Percentiles rank a stretch among this genome's conserved stretches.
Conservation (phyloP, 202 grass and related monocot genomes). For the Carex arenaria region DNA sequence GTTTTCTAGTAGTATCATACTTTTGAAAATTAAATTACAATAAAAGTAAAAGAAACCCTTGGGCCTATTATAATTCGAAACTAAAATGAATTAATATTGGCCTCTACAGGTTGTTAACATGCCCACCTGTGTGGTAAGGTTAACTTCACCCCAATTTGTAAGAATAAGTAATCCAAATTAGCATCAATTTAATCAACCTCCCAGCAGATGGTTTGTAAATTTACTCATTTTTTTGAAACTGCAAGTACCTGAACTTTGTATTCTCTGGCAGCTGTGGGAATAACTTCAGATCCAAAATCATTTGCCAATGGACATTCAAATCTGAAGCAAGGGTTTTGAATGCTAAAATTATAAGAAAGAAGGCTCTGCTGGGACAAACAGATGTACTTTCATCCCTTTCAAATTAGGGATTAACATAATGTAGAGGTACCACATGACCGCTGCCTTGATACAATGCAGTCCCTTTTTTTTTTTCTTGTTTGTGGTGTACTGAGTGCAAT, state of each 20-base stretch:
- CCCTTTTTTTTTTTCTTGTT: background rate
- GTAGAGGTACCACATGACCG: background rate
- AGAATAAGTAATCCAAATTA: background rate
- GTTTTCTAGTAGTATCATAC: background rate
- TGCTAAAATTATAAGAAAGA: background rate
- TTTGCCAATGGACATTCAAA: constrained; percentile 51
- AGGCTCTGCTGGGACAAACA: background rate
- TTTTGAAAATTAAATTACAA: too few species aligned
- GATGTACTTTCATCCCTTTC: background rate
- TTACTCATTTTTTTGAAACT: background rate
- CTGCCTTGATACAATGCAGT: background rate
- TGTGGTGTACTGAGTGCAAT: background rate
- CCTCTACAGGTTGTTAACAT: background rate
- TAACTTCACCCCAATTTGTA: background rate
- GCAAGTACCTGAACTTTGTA: constrained; percentile 61
- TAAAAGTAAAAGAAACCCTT: too few species aligned
- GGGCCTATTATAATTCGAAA: background rate
- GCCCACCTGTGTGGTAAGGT: background rate
- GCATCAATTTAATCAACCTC: background rate
- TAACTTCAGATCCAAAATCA: constrained; percentile 87
- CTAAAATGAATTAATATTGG: background rate
- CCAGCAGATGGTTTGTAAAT: background rate
- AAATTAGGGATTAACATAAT: background rate
- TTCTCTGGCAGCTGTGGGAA: constrained; percentile 66
- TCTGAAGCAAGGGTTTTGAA: constrained; percentile 23